These are phyloP conservation scores for Ophiostoma sp. DNA, from an alignment of 2,329 filamentous ascomycete species.

Conservation along the genomic window DNA sequence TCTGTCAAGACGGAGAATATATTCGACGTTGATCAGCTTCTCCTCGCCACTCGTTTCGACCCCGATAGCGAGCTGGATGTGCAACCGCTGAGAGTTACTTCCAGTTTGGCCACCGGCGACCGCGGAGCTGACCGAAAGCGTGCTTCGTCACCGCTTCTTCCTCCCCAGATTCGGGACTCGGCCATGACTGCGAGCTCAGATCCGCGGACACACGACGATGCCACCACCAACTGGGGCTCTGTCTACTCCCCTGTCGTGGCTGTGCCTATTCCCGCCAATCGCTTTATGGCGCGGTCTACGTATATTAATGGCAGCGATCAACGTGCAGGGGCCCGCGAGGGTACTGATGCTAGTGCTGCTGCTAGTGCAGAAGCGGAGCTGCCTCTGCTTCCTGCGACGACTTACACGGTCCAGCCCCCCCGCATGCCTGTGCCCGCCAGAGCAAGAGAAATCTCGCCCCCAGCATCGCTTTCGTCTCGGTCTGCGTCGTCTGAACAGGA, in stretches of 20 bases:
- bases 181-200: constrained; percentile 36
- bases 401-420: constrained; percentile 12
- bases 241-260: constrained; percentile 46
- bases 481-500: constrained; percentile 15
- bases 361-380: constrained; percentile 2
- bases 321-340: not conserved
- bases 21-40: constrained; percentile 34
- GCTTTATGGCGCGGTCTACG: constrained; percentile 39
- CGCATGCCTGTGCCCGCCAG: not conserved
- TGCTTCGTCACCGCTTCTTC: constrained; percentile 47
- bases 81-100: constrained; percentile 25
- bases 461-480: constrained; percentile 11
- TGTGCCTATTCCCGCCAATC: constrained; percentile 41
- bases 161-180: constrained; percentile 33
- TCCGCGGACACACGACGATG: constrained; percentile 38
- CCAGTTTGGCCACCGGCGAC: constrained; percentile 26
- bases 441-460: constrained; percentile 2
- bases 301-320: constrained; percentile 32
- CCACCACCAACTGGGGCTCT: constrained; percentile 45
- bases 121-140: constrained; percentile 34
- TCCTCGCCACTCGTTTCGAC: not conserved
- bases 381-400: constrained; percentile 18
- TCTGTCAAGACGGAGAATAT: constrained; percentile 40
- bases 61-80: not conserved
- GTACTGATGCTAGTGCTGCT: not conserved